Base-by-base conservation (phyloP, 1,284 basidiomycete species). In the Moesziomyces globuligerus region DNA sequence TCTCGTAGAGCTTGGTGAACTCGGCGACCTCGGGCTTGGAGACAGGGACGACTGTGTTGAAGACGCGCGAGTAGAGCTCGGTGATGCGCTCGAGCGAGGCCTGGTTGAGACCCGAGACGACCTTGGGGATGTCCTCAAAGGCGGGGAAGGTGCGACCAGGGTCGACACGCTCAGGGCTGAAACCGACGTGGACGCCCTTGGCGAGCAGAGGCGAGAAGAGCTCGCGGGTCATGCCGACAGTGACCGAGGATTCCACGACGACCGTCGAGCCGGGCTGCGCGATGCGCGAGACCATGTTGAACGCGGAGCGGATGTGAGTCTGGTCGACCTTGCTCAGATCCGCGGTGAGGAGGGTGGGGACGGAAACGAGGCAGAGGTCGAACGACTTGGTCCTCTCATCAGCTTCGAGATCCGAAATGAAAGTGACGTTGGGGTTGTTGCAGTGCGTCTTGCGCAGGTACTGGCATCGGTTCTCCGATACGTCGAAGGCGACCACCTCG, bases 1-100 rank as follows among this genome's bases (percentile, higher is more conserved):
- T 68, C 29, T 68, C 65, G 58, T 61, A 68, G 7, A 68, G 50
- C 42, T 68, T 68, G 21, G 57, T 61, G 20, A 68, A 56, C 37
- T 68, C 65, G 23, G 65, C 58, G 8, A 58, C 51, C 38, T 68
- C 65, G 1, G 53, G 57, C 38, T 61, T 61, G 2, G 44, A 48
- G 3, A 61, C 58, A 1, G 65, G 65, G 3, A 68, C 58, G 3
- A 61, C 55, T 17, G 36, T 68, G 47, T 37, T 61, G 53, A 68
- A 68, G 0, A 61, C 53, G 4, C 53, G 39, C 13, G 48, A 53
- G 49, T 68, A 68, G 10, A 61, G 53, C 20, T 61, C 44, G 21
- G 46, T 49, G 34, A 68, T 54, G 9, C 58, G 48, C 13, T 56
- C 48, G 7, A 68, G 46, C 40, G 65, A 68, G 1, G 36, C 24